phyloP scores from a whole-genome alignment of 441 rosid species.

The Aquilaria agallochum region DNA sequence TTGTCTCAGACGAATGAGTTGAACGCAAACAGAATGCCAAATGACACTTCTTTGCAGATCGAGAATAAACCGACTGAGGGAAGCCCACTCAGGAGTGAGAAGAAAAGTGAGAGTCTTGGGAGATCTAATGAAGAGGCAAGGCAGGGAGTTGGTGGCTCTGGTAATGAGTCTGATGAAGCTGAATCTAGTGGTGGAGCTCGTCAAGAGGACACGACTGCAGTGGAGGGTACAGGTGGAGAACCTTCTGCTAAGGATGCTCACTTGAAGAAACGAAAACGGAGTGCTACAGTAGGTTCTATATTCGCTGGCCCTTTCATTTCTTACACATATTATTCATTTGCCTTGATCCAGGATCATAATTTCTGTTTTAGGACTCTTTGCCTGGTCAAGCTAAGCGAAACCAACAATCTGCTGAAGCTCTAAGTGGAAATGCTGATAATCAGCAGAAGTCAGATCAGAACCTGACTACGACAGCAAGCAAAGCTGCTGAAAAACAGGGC shows the following conservation, averaged over 20 bases:
- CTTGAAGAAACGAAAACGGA: constrained; percentile 78
- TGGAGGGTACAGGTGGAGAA: constrained; percentile 48
- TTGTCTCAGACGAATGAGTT: constrained; percentile 41
- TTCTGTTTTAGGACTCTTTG: constrained; percentile 44
- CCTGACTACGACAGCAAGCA: constrained; percentile 41
- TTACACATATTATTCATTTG: not conserved
- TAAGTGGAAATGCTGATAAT: constrained; percentile 43
- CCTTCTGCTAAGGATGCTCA: constrained; percentile 45
- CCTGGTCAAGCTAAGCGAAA: constrained; percentile 40
- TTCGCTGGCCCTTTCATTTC: not conserved
- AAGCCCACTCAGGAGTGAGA: constrained; percentile 41
- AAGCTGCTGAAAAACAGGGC: constrained; percentile 55
- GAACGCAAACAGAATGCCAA: constrained; percentile 46
- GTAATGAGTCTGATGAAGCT: constrained; percentile 79
- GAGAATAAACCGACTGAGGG: constrained; percentile 37
- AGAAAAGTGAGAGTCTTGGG: constrained; percentile 41
- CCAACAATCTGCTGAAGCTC: constrained; percentile 46
- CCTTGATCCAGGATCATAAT: not conserved
- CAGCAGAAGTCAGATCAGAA: constrained; percentile 56
- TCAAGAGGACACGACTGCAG: constrained; percentile 39
- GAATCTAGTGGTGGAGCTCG: constrained; percentile 66
- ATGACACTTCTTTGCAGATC: constrained; percentile 38
- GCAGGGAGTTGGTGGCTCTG: constrained; percentile 62
- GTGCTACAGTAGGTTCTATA: constrained; percentile 45
- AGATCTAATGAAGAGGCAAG: constrained; percentile 54